These are phyloP conservation scores for Madurella fahalii DNA, from an alignment of 2,329 filamentous ascomycete genomes.

Conservation along the genomic window DNA sequence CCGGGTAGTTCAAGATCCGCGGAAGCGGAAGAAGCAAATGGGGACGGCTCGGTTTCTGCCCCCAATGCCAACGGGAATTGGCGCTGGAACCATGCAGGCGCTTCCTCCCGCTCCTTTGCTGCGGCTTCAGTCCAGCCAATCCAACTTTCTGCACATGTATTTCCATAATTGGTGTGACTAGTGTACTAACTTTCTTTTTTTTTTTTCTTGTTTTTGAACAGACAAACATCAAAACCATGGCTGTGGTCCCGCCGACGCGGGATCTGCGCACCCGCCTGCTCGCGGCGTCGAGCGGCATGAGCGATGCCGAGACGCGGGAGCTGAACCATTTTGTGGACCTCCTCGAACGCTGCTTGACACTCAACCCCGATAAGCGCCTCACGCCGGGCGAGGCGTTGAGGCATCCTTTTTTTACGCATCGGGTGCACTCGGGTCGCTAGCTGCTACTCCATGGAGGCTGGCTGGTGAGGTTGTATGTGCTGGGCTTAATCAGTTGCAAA, in stretches of 20 bases:
- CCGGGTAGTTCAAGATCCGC: not conserved
- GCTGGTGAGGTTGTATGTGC: constrained; percentile 1
- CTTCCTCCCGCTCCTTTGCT: not conserved
- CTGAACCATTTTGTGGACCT: constrained; percentile 81
- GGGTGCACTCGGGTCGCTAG: constrained; percentile 22
- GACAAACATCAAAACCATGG: constrained; percentile 64
- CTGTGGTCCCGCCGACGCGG: constrained; percentile 69
- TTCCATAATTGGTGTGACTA: not conserved
- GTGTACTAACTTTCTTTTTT: constrained; percentile 11
- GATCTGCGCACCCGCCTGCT: constrained; percentile 79
- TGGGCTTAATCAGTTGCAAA: not conserved
- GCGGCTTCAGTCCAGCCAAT: not conserved
- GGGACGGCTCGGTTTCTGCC: not conserved
- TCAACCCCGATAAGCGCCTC: constrained; percentile 91
- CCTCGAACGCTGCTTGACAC: constrained; percentile 77
- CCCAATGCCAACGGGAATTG: not conserved
- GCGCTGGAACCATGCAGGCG: not conserved
- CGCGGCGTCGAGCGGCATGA: constrained; percentile 69
- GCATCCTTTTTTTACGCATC: constrained; percentile 75
- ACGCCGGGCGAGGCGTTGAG: constrained; percentile 80
- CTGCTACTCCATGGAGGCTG: not conserved
- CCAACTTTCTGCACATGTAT: not conserved
- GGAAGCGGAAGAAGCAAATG: not conserved
- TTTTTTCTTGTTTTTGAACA: constrained; percentile 36
- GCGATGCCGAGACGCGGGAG: constrained; percentile 69